Evolutionary conservation across 2,329 filamentous ascomycete genomes (phyloP).

Genomic region (Aspergillus sclerotialis): DNA sequence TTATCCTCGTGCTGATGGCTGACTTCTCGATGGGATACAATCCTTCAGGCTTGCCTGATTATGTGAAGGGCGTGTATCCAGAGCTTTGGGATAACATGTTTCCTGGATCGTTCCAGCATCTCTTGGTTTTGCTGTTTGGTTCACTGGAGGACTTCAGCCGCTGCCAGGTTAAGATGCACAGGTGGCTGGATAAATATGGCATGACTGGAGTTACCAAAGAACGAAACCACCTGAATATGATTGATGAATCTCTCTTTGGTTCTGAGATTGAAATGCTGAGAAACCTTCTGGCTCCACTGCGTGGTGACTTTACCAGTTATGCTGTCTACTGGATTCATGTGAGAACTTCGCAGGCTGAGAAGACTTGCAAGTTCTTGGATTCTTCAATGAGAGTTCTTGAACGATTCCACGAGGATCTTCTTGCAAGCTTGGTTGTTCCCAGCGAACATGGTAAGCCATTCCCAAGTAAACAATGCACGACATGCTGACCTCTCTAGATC

Average conservation of each 20-base stretch:
- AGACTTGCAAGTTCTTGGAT: conserved; percentile 11
- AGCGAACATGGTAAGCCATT: conserved; percentile 12
- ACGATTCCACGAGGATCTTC: conserved; percentile 14
- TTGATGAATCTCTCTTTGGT: conserved; percentile 13
- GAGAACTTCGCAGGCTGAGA: conserved; percentile 4
- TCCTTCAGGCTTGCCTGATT: conserved; percentile 8
- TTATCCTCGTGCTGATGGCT: not conserved
- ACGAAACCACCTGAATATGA: conserved; percentile 4
- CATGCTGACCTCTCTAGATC: conserved; percentile 6
- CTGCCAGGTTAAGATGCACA: conserved; percentile 57
- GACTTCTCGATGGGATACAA: conserved; percentile 15
- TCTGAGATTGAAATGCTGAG: conserved; percentile 17
- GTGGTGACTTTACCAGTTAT: conserved; percentile 7
- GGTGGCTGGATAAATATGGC: conserved; percentile 51
- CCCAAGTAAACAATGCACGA: not conserved
- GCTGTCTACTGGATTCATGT: conserved; percentile 13
- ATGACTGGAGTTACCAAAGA: not conserved
- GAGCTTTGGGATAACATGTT: conserved; percentile 5
- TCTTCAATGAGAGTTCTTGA: conserved; percentile 14
- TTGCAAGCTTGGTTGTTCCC: conserved; percentile 3
- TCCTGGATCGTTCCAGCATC: conserved; percentile 17
- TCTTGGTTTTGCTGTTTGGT: conserved; percentile 16
- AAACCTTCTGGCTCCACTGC: conserved; percentile 14
- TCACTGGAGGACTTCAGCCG: conserved; percentile 54
- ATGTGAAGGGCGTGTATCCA: conserved; percentile 7